phyloP scores from a whole-genome alignment of 306 rosid species.

The Begonia fuchsioides region DNA sequence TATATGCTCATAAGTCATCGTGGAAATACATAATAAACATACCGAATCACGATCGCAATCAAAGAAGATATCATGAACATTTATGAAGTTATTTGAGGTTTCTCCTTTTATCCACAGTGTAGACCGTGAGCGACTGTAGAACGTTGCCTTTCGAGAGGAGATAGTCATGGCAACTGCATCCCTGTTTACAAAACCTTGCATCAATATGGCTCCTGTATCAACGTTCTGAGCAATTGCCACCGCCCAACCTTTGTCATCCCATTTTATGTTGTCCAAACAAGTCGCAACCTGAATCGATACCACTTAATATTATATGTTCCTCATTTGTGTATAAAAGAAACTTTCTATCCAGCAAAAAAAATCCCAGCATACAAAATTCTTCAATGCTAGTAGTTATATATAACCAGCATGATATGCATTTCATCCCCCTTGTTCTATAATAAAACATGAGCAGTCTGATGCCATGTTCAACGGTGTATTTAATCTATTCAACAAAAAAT shows the following conservation, averaged over 20 bases:
- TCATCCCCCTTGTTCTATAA: too few species aligned
- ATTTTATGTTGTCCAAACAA: slow-evolving; percentile 49
- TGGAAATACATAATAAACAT: slow-evolving; percentile 13
- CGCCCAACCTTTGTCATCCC: slow-evolving; percentile 79
- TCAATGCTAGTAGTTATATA: too few species aligned
- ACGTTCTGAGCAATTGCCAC: slow-evolving; percentile 89
- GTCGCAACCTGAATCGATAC: slow-evolving; percentile 46
- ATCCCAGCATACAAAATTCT: too few species aligned
- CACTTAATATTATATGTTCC: slow-evolving; percentile 1
- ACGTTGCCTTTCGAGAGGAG: slow-evolving; percentile 61
- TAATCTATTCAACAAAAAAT: too few species aligned
- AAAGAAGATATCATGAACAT: slow-evolving; percentile 56
- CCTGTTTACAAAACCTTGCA: slow-evolving; percentile 88
- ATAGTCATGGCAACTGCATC: slow-evolving; percentile 49
- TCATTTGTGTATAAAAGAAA: too few species aligned
- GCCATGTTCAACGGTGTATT: too few species aligned
- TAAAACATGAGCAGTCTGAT: too few species aligned
- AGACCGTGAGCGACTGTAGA: slow-evolving; percentile 79
- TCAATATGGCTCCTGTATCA: slow-evolving; percentile 81
- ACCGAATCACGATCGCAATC: slow-evolving; percentile 90
- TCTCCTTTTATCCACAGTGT: slow-evolving; percentile 86
- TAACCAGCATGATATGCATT: too few species aligned
- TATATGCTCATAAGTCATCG: neutral
- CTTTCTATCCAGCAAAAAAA: too few species aligned
- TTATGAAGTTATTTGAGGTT: slow-evolving; percentile 84